Evolutionary conservation across 1,284 basidiomycete genomes (phyloP).

Genomic region (Exsudoporus floridanus): DNA sequence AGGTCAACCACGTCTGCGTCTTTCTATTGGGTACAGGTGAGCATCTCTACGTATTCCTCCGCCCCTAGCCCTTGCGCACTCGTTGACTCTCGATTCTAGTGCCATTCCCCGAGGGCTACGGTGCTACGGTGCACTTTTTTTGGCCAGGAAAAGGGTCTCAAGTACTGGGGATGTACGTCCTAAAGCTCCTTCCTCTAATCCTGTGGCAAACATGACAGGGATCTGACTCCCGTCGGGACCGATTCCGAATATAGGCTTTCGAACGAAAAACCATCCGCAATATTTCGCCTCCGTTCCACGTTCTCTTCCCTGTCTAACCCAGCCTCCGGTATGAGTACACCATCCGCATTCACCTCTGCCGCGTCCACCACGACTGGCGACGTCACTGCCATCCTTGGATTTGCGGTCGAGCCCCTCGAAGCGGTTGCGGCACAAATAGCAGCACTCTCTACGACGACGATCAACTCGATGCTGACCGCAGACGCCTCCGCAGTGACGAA

Average conservation of each 20-base stretch:
- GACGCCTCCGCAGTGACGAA: constrained; percentile 12
- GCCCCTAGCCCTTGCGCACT: neutral
- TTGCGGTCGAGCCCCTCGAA: constrained; percentile 66
- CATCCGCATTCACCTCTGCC: constrained; percentile 53
- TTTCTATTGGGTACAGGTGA: constrained; percentile 84
- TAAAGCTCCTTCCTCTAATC: neutral
- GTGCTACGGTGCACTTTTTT: constrained; percentile 86
- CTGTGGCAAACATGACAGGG: neutral
- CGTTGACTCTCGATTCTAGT: constrained; percentile 40
- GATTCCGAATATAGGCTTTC: constrained; percentile 60
- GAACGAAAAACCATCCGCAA: constrained; percentile 88
- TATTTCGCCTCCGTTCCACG: constrained; percentile 79
- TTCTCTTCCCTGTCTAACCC: constrained; percentile 53
- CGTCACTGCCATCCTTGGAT: constrained; percentile 69
- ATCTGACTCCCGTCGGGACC: neutral
- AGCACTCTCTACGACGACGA: constrained; percentile 41
- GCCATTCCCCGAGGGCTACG: constrained; percentile 87
- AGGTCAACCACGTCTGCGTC: constrained; percentile 88
- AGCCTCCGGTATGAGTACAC: constrained; percentile 45
- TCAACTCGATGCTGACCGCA: constrained; percentile 33
- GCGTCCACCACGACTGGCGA: constrained; percentile 39
- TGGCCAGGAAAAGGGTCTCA: constrained; percentile 90
- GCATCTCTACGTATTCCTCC: neutral
- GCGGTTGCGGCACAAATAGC: constrained; percentile 57
- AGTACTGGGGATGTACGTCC: constrained; percentile 78